Base-by-base conservation (phyloP, 176 grass and related monocot genomes). In the Eragrostis nindensis region DNA sequence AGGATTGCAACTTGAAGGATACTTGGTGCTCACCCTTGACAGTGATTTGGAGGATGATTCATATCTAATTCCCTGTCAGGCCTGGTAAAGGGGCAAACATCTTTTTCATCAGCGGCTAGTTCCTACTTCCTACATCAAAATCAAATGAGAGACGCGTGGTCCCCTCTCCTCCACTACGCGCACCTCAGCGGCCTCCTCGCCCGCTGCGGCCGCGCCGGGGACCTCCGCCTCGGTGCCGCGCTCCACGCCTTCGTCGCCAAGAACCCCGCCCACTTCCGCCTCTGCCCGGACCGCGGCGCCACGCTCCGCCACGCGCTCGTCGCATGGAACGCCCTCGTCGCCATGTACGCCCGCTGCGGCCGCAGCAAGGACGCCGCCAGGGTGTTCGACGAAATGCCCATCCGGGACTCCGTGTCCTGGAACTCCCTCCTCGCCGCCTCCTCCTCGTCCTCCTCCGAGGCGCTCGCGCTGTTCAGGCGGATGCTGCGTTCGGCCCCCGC, bases 391-490 rank as follows among this genome's bases (percentile, higher is more conserved):
- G 75, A 85, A 94, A 97, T 92, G 94, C 80, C 25, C 75, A 17
- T 80, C 3, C 93, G 83, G 80, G 94, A 97, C 68, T 86, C 94
- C 43, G 22, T 92, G 41, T 97, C 94, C 70, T 97, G 91, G 89
- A 97, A 97, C 72, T 94, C 94, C 8, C 77, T 97, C 78, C 81
- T 97, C 56, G 27, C 85, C 36, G 68, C 85, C 22, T 38, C 88
- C 30, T 63, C 81, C 27, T 74, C 78, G 12, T 82, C 74, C 5
- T 46, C 71, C 68, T 4, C 53, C 5, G 62, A 83, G 4, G 88
- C 78, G 16, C 74, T 98, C 52, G 61, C 9, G 18, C 88, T 73
- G 47, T 83, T 98, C 80, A 83, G 76, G 25, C 19, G 54, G 75
- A 98, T 98, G 95, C 81, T 86, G 70, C 64, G 48, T 8, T 75